phyloP scores from a whole-genome alignment of 768 basidiomycete species.

The Hericium coralloides region DNA sequence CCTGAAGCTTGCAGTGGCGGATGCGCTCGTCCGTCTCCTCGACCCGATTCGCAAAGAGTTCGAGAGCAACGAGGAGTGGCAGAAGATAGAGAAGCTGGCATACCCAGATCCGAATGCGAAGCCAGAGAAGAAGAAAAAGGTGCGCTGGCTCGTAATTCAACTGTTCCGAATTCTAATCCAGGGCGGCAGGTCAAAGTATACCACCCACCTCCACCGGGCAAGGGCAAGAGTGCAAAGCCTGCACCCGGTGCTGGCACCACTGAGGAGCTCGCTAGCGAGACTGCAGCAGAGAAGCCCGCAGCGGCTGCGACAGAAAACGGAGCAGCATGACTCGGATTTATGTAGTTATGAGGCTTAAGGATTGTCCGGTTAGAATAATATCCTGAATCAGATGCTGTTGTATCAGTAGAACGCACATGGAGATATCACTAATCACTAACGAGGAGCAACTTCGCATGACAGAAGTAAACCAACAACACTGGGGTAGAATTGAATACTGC shows the following conservation, averaged over 20 bases:
- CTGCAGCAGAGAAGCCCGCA: background rate
- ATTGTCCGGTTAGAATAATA: too few species aligned
- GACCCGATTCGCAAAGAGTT: conserved; percentile 78
- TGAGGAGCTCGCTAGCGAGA: background rate
- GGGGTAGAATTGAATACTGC: too few species aligned
- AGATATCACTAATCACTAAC: too few species aligned
- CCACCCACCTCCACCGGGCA: conserved; percentile 77
- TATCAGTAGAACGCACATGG: too few species aligned
- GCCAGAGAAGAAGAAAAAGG: conserved; percentile 53
- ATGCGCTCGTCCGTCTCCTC: conserved; percentile 65
- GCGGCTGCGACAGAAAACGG: background rate
- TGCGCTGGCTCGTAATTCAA: conserved; percentile 4
- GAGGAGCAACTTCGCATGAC: too few species aligned
- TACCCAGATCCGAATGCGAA: conserved; percentile 75
- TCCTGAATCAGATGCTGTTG: too few species aligned
- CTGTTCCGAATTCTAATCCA: background rate
- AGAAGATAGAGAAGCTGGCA: conserved; percentile 63
- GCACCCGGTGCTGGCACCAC: conserved; percentile 6
- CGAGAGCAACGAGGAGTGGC: conserved; percentile 72
- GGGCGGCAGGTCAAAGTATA: conserved; percentile 61
- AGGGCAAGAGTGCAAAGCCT: conserved; percentile 47
- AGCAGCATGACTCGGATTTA: background rate
- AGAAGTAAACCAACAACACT: too few species aligned
- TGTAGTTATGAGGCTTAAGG: too few species aligned
- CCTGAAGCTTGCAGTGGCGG: conserved; percentile 70